Base-by-base conservation (phyloP, 2,329 filamentous ascomycete species). In the Intubia oerlemansii region DNA sequence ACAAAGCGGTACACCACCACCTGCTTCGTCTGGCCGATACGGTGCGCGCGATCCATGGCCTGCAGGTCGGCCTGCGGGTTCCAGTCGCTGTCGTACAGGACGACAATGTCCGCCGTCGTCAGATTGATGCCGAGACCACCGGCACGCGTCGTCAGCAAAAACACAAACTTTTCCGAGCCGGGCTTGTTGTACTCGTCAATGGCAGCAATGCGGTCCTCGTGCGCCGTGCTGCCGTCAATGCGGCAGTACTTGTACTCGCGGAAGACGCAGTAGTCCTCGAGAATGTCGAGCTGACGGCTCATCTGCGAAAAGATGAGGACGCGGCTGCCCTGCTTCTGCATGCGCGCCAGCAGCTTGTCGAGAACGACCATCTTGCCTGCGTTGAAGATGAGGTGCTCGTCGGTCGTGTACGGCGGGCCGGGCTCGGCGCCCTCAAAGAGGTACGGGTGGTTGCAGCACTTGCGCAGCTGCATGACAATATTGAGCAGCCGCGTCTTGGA, bases 251-350 rank as follows among this genome's bases (percentile, higher is more conserved):
- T 77, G 54, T 79, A 93, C 18, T 81, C 74, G 33, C 84, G 68
- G 60, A 98, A 92, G 25, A 95, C 82, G 38, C 85, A 95, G 51
- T 98, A 98, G 48, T 98, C 88, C 47, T 98, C 88, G 11, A 98
- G 63, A 30, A 98, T 98, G 45, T 98, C 88, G 24, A 98, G 58
- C 22, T 93, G 63, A 64, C 88, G 80, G 44, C 84, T 93, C 88
- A 98, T 98, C 46, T 98, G 88, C 1, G 88, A 98, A 56, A 98
- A 98, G 41, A 98, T 95, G 32, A 98, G 66, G n/a, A 98, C 82
- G 38, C 88, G 69, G 45, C 84, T 95, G 24, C 82, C 88, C 46
- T 92, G 76, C 26, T 65, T 67, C 50, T 84, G 64, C 56, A 98
- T 68, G 26, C 84, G 70, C 42, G 65, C 72, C 27, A 98, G 59